These are phyloP conservation scores for Blastobotrys illinoisensis DNA, from an alignment of 1,139 yeast genomes.

Conservation along the genomic window DNA sequence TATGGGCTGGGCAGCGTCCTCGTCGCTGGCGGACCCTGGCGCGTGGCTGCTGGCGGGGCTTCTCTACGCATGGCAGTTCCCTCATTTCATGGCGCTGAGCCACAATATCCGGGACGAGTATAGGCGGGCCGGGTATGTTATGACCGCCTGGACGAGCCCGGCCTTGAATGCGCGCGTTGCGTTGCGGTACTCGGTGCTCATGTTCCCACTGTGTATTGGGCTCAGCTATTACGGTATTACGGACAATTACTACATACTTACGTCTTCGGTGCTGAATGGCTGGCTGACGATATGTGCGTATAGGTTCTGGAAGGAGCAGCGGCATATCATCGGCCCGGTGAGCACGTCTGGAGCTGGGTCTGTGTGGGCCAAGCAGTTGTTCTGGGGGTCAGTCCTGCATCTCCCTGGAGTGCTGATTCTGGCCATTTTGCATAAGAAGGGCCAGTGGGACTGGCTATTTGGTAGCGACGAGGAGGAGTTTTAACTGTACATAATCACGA, in stretches of 20 bases:
- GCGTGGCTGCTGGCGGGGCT: constrained; percentile 93
- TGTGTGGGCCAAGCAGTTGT: constrained; percentile 64
- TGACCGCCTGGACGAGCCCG: constrained; percentile 95
- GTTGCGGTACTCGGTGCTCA: constrained; percentile 73
- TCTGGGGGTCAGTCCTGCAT: constrained; percentile 95
- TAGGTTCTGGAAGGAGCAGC: constrained; percentile 59
- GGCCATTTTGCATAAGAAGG: constrained; percentile 92
- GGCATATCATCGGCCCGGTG: constrained; percentile 20
- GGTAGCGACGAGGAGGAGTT: constrained; percentile 16
- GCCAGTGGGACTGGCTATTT: constrained; percentile 81
- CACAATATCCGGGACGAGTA: constrained; percentile 87
- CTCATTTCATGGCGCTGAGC: constrained; percentile 90
- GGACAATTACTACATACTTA: constrained; percentile 73
- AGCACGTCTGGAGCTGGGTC: constrained; percentile 16
- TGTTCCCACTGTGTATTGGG: constrained; percentile 92
- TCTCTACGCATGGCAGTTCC: constrained; percentile 97
- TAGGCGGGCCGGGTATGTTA: constrained; percentile 87
- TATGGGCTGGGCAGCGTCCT: constrained; percentile 99
- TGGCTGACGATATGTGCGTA: constrained; percentile 82
- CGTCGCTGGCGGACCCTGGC: constrained; percentile 78
- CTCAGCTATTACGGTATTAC: constrained; percentile 73
- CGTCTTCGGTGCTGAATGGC: constrained; percentile 73
- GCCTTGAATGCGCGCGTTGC: constrained; percentile 90
- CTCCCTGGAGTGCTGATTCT: constrained; percentile 82
- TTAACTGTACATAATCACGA: not conserved